Evolutionary conservation across 345 rosid genomes (phyloP), one percentile per base, ranked within the genome.

Genomic region (Cardiospermum halicacabum): DNA sequence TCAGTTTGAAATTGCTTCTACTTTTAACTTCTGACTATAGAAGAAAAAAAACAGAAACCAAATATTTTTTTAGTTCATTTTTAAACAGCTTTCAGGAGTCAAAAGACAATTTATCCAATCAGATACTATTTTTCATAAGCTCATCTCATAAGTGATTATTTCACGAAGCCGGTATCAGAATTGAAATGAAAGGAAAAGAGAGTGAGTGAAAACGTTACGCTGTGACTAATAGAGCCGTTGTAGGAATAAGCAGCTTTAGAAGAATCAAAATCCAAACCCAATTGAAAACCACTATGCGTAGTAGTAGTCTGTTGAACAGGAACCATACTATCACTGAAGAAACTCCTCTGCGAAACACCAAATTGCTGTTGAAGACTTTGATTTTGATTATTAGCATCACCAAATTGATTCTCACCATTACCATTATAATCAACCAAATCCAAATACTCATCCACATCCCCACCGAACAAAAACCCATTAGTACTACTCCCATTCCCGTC

Each of bases 401-500:
- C 58, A 25, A 67, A 78, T 49, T 76, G 89, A 69, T 74, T 80
- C 75, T 81, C 91, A 37, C 71, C 67, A 55, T 77, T 81, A 37
- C 71, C 67, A 55, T 77, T 81, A 69, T 84, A 92, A 69, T 87
- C 96, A 30, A 80, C 76, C n/a, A 92, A 81, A 66, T 89, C 93
- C 75, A 92, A 78, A 73, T 85, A 92, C 71, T 92, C 96, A 50
- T 84, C 89, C 7, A 66, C 84, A 58, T 79, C 86, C 3, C 75
- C 90, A 42, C 77, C 75, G 47, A 89, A 84, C 77, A 84, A 53
- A 71, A 83, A 83, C 1, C 89, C 89, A 62, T 75, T 82, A 22
- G 58, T 82, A 26, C 57, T 71, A 8, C 63, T n/a, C n/a, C n/a
- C n/a, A n/a, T n/a, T n/a, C n/a, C n/a, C n/a, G n/a, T n/a, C n/a